These are phyloP conservation scores for Plenodomus biglobosus DNA, from an alignment of 2,329 filamentous ascomycete genomes.

Conservation along the genomic window DNA sequence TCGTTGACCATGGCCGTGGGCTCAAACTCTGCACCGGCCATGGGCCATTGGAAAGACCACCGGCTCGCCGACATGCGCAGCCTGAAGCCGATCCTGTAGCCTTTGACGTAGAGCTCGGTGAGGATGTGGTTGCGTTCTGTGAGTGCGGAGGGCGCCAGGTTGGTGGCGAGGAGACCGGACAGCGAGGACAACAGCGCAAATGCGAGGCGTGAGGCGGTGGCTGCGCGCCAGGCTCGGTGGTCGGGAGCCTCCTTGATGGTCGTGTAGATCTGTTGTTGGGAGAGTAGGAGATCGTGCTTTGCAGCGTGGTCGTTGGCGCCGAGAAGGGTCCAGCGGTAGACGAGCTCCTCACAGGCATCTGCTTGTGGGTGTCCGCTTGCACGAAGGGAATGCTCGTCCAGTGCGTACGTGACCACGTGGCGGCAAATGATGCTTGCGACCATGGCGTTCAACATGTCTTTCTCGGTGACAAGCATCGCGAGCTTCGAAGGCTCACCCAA, in stretches of 20 bases:
- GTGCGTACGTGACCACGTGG: slow-evolving; percentile 13
- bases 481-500: slow-evolving; percentile 5
- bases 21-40: slow-evolving; percentile 10
- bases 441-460: slow-evolving; percentile 10
- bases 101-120: slow-evolving; percentile 23
- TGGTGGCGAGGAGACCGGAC: slow-evolving; percentile 1
- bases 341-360: slow-evolving; percentile 6
- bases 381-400: slow-evolving; percentile 15
- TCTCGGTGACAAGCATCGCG: slow-evolving; percentile 10
- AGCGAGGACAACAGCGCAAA: slow-evolving; percentile 2
- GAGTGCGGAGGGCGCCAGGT: slow-evolving; percentile 2
- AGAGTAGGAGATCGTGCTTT: slow-evolving; percentile 12
- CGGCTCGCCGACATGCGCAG: slow-evolving; percentile 19
- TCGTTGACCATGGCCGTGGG: slow-evolving; percentile 18
- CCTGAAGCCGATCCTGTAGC: slow-evolving; percentile 25
- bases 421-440: slow-evolving; percentile 15
- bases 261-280: slow-evolving; percentile 17
- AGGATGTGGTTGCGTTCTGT: slow-evolving; percentile 11
- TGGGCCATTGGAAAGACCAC: slow-evolving; percentile 20
- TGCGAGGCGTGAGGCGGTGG: slow-evolving; percentile 3
- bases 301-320: neutral
- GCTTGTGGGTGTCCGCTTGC: slow-evolving; percentile 10
- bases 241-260: slow-evolving; percentile 10
- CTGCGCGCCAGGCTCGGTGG: slow-evolving; percentile 15
- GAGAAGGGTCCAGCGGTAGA: slow-evolving; percentile 5